phyloP scores from a whole-genome alignment of 768 basidiomycete species.

The Lyophyllum atratum region DNA sequence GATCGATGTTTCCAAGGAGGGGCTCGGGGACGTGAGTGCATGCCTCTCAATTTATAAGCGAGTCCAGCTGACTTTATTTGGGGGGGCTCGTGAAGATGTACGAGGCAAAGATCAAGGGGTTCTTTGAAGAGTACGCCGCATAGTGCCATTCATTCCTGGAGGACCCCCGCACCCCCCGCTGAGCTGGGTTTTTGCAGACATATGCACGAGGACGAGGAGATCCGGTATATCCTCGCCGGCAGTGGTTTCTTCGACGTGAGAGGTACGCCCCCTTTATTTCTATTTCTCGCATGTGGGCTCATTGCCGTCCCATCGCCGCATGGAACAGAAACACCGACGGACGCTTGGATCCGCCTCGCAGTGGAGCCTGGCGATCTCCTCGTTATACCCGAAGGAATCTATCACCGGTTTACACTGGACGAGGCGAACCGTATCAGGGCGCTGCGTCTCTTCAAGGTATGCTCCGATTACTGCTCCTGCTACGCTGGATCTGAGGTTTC shows the following conservation, averaged over 20 bases:
- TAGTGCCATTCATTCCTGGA: background rate
- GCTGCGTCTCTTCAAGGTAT: conserved; percentile 87
- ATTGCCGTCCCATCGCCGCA: background rate
- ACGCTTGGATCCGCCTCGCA: conserved; percentile 82
- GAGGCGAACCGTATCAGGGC: conserved; percentile 71
- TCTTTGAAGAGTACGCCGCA: conserved; percentile 75
- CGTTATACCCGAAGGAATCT: conserved; percentile 88
- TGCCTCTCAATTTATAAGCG: no score
- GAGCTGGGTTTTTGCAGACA: conserved; percentile 51
- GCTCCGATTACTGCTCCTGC: background rate
- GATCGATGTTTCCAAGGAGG: conserved; percentile 76
- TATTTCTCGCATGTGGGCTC: background rate
- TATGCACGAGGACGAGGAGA: conserved; percentile 96
- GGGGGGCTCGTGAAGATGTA: conserved; percentile 47
- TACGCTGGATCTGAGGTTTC: background rate
- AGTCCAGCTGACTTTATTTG: background rate
- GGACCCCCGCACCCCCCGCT: background rate
- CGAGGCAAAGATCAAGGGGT: conserved; percentile 78
- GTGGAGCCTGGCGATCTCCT: conserved; percentile 81
- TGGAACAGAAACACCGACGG: conserved; percentile 56
- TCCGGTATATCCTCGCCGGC: conserved; percentile 85
- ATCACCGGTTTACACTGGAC: conserved; percentile 94
- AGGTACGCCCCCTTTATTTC: conserved; percentile 44
- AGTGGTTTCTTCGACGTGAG: conserved; percentile 92
- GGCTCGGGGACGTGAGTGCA: conserved; percentile 72